Percentiles rank a stretch among this genome's conserved stretches.
These are phyloP conservation scores for Rubus parviflorus DNA, from an alignment of 306 rosid species.

Conservation along the genomic window DNA sequence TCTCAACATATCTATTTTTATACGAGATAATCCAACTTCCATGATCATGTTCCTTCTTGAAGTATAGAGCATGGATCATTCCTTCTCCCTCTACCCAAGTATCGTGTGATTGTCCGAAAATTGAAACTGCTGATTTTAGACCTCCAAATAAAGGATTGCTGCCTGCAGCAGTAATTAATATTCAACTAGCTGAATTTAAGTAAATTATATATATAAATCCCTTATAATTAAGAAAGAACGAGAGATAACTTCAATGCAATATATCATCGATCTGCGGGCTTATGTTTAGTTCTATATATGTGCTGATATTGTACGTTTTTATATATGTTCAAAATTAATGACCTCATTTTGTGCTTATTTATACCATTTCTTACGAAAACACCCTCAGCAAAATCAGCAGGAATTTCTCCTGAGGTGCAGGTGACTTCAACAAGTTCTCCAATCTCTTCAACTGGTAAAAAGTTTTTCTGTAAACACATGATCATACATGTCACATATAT, in stretches of 20 bases:
- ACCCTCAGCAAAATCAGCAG: slow-evolving; percentile 48
- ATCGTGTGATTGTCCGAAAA: slow-evolving; percentile 49
- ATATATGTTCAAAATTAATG: not conserved
- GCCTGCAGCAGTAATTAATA: slow-evolving; percentile 35
- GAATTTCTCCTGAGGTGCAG: slow-evolving; percentile 43
- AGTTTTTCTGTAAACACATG: slow-evolving; percentile 15
- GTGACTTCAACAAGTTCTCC: slow-evolving; percentile 32
- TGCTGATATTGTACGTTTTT: not conserved
- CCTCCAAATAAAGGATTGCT: slow-evolving; percentile 69
- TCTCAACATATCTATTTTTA: slow-evolving; percentile 53
- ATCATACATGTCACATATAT: not conserved
- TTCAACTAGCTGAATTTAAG: not conserved
- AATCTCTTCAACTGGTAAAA: slow-evolving; percentile 49
- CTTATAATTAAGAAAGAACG: too few species aligned
- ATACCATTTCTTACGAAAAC: slow-evolving; percentile 63
- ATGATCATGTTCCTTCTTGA: slow-evolving; percentile 18
- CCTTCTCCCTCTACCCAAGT: slow-evolving; percentile 85
- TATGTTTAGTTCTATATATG: not conserved
- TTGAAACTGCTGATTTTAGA: slow-evolving; percentile 46
- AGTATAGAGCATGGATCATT: slow-evolving; percentile 70
- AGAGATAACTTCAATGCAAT: not conserved
- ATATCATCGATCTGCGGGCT: not conserved
- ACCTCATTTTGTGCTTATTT: not conserved
- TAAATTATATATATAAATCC: not conserved
- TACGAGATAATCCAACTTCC: slow-evolving; percentile 42